Evolutionary conservation across 2,329 filamentous ascomycete genomes (phyloP), one percentile per base, ranked within the genome.

Genomic region (Rhynchosporium agropyri): DNA sequence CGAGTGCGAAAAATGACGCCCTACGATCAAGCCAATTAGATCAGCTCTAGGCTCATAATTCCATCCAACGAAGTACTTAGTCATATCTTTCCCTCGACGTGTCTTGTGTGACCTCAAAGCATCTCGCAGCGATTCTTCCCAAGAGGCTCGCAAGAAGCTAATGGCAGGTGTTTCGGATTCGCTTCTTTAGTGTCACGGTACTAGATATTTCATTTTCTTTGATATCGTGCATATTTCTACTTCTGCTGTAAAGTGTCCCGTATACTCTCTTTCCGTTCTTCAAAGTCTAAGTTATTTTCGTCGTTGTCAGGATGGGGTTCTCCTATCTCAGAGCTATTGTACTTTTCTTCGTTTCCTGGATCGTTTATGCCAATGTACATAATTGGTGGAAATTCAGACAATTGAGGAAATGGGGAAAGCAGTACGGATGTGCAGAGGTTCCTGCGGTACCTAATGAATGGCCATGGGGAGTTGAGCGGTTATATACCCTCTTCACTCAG

Each of bases 391-490:
- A 56, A 28, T 71, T 66, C 67, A 61, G 67, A 46, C 45, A 60
- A 28, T 40, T 69, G 33, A 65, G 57, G 38, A 65, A 60, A 62
- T 71, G 63, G 62, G 69, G 65, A 10, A 60, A 63, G 20, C 13
- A 67, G 42, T n/a, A 67, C 61, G 66, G 68, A 26, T 70, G 67
- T 57, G 64, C n/a, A 53, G 65, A 66, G n/a, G 40, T 56, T 4
- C 63, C 61, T 1, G 38, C 31, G 10, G 26, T 63, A 5, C 60
- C 55, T n/a, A 71, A 71, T 51, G 51, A 61, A 5, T 49, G 67
- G 15, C 67, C 69, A 33, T 53, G 63, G 28, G 66, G 68, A 12
- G 6, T 70, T 2, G 68, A 69, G 28, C 65, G 67, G 61, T 65
- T 60, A 49, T 28, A 31, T 1, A 42, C 60, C 40, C 4, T 70